These are phyloP conservation scores for Brassica cretica DNA, from an alignment of 345 rosid genomes.

Conservation along the genomic window DNA sequence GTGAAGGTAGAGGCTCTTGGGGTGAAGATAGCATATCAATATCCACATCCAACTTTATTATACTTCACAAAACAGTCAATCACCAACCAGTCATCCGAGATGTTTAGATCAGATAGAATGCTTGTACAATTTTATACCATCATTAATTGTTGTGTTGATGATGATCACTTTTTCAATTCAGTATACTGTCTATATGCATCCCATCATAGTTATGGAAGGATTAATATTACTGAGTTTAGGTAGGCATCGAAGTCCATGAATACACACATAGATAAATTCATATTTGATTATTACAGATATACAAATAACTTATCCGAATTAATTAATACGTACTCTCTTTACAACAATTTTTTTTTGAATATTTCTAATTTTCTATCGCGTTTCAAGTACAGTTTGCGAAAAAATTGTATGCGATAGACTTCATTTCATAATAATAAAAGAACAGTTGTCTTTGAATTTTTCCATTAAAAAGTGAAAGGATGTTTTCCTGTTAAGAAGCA, in stretches of 20 bases:
- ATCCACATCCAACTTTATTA: constrained; percentile 6
- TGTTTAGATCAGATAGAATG: constrained; percentile 20
- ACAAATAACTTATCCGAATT: background rate
- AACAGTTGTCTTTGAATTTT: background rate
- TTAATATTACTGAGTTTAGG: no score
- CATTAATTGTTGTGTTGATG: background rate
- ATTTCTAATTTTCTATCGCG: background rate
- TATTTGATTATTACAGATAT: background rate
- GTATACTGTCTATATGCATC: background rate
- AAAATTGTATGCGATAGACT: background rate
- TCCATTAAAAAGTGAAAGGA: background rate
- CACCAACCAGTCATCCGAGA: constrained; percentile 3
- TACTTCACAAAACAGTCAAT: background rate
- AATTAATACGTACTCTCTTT: background rate
- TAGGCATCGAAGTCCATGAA: constrained; percentile 2
- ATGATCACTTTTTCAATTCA: constrained; percentile 1
- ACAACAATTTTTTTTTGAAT: background rate
- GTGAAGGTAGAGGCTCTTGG: background rate
- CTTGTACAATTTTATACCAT: background rate
- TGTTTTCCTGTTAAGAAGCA: background rate
- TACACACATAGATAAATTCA: background rate
- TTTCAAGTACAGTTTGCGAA: background rate
- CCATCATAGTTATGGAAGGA: background rate
- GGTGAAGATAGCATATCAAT: background rate
- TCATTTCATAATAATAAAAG: background rate